phyloP scores from a whole-genome alignment of 192 early-diverging fungal species.

The Obelidium mucronatum region DNA sequence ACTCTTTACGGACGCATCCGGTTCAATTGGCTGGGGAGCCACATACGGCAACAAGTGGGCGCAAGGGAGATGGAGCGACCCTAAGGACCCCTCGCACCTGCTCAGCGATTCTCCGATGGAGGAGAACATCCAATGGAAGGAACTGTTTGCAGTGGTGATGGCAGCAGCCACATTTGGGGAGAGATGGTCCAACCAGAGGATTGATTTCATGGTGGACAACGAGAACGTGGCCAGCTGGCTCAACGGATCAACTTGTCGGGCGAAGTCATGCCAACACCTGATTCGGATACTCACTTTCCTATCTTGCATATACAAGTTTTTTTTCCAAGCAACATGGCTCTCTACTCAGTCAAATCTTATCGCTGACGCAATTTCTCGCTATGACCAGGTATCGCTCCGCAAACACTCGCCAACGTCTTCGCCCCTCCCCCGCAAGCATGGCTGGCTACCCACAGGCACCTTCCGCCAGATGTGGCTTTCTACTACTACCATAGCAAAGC shows the following conservation, averaged over 20 bases:
- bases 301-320: not conserved
- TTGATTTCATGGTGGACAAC: conserved; percentile 3
- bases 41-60: not conserved
- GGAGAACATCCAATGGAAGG: conserved; percentile 1
- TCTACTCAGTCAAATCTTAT: not conserved
- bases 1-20: not conserved
- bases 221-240: not conserved
- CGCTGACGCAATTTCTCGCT: conserved; percentile 16
- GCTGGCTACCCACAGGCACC: not conserved
- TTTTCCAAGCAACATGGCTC: conserved; percentile 14
- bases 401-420: not conserved
- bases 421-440: not conserved
- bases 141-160: not conserved
- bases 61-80: not conserved
- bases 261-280: not conserved
- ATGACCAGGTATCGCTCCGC: not conserved
- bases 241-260: not conserved
- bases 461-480: not conserved
- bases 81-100: not conserved
- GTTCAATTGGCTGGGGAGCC: not conserved
- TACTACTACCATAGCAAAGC: conserved; percentile 17
- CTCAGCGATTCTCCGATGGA: no score
- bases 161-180: conserved; percentile 3
- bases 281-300: conserved; percentile 8
- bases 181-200: not conserved